phyloP scores from a whole-genome alignment of 805 yeast genomes.

The Kodamaea sagamina region DNA sequence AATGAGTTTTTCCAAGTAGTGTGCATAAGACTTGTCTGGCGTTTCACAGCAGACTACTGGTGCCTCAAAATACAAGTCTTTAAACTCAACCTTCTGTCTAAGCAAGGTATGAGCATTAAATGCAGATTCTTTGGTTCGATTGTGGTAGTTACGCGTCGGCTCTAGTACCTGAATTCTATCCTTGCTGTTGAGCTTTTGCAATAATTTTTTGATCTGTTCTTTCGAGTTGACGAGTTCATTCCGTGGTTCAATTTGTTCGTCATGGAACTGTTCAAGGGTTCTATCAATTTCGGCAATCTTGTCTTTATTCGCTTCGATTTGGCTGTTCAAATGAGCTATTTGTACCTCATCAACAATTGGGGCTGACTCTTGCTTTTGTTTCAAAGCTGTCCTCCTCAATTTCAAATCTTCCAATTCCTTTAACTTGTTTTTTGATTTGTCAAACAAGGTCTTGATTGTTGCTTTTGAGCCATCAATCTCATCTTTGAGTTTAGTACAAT shows the following conservation, averaged over 20 bases:
- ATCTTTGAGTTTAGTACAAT: conserved; percentile 6
- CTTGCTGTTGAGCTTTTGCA: conserved; percentile 35
- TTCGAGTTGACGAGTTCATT: conserved; percentile 15
- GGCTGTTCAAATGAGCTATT: conserved; percentile 22
- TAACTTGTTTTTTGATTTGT: conserved; percentile 16
- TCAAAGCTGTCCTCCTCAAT: conserved; percentile 14
- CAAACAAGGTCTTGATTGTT: conserved; percentile 10
- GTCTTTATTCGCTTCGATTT: conserved; percentile 24
- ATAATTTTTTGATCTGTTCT: conserved; percentile 17
- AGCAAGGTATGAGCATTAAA: conserved; percentile 40
- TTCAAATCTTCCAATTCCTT: conserved; percentile 15
- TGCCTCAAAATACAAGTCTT: conserved; percentile 62
- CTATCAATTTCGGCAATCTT: conserved; percentile 16
- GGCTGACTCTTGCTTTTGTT: conserved; percentile 23
- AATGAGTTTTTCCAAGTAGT: conserved; percentile 58
- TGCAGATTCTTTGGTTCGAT: conserved; percentile 35
- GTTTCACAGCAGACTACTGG: conserved; percentile 68
- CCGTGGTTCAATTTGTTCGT: conserved; percentile 12
- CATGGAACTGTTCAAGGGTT: conserved; percentile 14
- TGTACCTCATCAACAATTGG: conserved; percentile 34
- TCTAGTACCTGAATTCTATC: conserved; percentile 56
- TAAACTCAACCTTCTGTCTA: conserved; percentile 40
- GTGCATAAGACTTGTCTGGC: conserved; percentile 49
- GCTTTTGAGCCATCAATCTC: conserved; percentile 27
- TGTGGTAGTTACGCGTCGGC: conserved; percentile 25